Conservation (phyloP, 495 filamentous ascomycete species). For the Lepraria neglecta region DNA sequence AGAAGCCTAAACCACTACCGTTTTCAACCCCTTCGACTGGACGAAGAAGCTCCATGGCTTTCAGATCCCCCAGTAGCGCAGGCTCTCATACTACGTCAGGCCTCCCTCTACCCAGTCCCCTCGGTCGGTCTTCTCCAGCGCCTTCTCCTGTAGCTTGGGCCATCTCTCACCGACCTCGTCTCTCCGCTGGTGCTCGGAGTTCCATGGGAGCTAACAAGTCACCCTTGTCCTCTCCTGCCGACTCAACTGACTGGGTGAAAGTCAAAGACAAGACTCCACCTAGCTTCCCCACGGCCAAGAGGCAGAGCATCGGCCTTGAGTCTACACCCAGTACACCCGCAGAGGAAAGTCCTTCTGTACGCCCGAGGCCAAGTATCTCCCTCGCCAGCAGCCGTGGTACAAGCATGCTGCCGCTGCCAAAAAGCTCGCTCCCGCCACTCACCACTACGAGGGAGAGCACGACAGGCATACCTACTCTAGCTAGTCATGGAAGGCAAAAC, state of each 20-base stretch:
- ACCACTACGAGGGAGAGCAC: background rate
- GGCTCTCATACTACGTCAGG: conserved; percentile 30
- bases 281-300: conserved; percentile 8
- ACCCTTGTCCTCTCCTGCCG: conserved; percentile 34
- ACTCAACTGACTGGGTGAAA: conserved; percentile 21
- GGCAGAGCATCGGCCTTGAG: conserved; percentile 11
- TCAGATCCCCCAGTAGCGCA: conserved; percentile 34
- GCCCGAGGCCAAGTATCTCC: conserved; percentile 42
- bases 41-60: conserved; percentile 43
- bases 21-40: conserved; percentile 58
- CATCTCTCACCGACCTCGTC: conserved; percentile 38
- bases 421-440: conserved; percentile 20
- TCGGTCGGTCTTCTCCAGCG: conserved; percentile 41
- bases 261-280: conserved; percentile 36
- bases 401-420: conserved; percentile 45
- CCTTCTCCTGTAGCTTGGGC: conserved; percentile 30
- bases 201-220: conserved; percentile 23
- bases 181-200: conserved; percentile 38
- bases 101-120: conserved; percentile 34
- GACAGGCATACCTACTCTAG: background rate
- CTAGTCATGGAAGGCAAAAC: conserved; percentile 8
- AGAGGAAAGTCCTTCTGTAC: conserved; percentile 28
- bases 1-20: conserved; percentile 61
- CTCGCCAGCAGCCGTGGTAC: conserved; percentile 42
- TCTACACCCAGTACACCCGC: conserved; percentile 7